Percentiles rank a stretch among this genome's conserved stretches.
These are phyloP conservation scores for Collybiopsis luxurians DNA, from an alignment of 768 basidiomycete species.

Conservation along the genomic window DNA sequence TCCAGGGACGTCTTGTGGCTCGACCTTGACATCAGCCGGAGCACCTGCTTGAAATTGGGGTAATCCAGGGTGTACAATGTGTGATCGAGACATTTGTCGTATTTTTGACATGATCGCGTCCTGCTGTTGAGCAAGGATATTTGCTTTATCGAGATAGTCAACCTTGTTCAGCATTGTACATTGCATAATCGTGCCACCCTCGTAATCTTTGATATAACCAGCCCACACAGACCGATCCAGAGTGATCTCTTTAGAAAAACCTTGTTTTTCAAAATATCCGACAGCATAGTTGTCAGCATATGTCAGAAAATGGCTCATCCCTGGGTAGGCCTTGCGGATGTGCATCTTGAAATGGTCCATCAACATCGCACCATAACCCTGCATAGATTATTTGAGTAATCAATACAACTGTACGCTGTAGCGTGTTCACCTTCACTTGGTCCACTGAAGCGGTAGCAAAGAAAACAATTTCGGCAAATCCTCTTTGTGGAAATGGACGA, in stretches of 20 bases:
- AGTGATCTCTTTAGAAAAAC: conserved; percentile 96
- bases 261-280: conserved; percentile 99
- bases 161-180: conserved; percentile 94
- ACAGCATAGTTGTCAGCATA: conserved; percentile 99
- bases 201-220: conserved; percentile 99
- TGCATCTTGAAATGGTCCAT: conserved; percentile 99
- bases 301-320: conserved; percentile 93
- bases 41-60: conserved; percentile 67
- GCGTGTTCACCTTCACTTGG: conserved; percentile 83
- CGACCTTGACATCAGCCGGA: conserved; percentile 47
- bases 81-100: conserved; percentile 79
- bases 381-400: neutral
- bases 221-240: conserved; percentile 93
- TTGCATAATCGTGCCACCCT: conserved; percentile 99
- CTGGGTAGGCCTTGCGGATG: conserved; percentile 77
- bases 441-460: conserved; percentile 96
- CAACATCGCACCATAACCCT: conserved; percentile 98
- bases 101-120: conserved; percentile 91
- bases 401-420: too few relatives aligned
- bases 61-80: conserved; percentile 80
- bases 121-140: conserved; percentile 76
- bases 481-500: conserved; percentile 90
- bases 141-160: conserved; percentile 80
- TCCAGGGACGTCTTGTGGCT: conserved; percentile 84
- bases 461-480: conserved; percentile 98